Percentiles rank a stretch among this genome's conserved stretches.
These are phyloP conservation scores for Hypoxylon rubiginosum DNA, from an alignment of 2,329 filamentous ascomycete species.

Conservation along the genomic window DNA sequence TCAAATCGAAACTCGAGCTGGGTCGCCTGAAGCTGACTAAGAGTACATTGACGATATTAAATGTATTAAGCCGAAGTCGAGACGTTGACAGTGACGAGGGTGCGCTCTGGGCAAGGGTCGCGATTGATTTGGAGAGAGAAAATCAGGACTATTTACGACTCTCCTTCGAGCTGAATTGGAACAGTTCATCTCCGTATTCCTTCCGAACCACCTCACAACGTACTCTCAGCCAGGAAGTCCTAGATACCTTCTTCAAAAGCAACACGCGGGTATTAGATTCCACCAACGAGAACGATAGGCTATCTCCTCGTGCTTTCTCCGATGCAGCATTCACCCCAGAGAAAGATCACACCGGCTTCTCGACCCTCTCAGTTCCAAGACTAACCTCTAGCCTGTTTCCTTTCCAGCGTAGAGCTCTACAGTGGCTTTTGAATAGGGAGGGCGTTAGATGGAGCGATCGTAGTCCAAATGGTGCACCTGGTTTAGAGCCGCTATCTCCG, in stretches of 20 bases:
- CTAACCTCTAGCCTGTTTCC: slow-evolving; percentile 72
- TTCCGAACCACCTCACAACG: slow-evolving; percentile 52
- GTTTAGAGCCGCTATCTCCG: slow-evolving; percentile 47
- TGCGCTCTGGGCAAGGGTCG: slow-evolving; percentile 54
- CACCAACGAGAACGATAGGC: slow-evolving; percentile 50
- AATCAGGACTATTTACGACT: slow-evolving; percentile 51
- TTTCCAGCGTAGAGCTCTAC: slow-evolving; percentile 77
- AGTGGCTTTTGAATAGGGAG: slow-evolving; percentile 79
- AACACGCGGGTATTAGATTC: slow-evolving; percentile 4
- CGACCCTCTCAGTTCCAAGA: slow-evolving; percentile 58
- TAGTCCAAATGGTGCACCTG: slow-evolving; percentile 28
- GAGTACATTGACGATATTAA: slow-evolving; percentile 23
- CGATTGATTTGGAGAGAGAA: slow-evolving; percentile 51
- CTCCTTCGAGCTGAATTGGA: slow-evolving; percentile 59
- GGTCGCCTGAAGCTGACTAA: slow-evolving; percentile 24
- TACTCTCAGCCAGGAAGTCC: slow-evolving; percentile 52
- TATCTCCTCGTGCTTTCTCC: slow-evolving; percentile 73
- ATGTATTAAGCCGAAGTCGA: slow-evolving; percentile 32
- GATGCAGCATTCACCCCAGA: slow-evolving; percentile 74
- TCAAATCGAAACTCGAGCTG: slow-evolving; percentile 31
- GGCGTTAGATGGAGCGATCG: slow-evolving; percentile 64
- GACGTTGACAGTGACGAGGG: slow-evolving; percentile 38
- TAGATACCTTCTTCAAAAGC: slow-evolving; percentile 54
- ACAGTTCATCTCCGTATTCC: slow-evolving; percentile 53
- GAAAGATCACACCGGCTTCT: slow-evolving; percentile 56